Evolutionary conservation across 2,329 filamentous ascomycete genomes (phyloP).

Genomic region (Penicillium aurantiogriseum): DNA sequence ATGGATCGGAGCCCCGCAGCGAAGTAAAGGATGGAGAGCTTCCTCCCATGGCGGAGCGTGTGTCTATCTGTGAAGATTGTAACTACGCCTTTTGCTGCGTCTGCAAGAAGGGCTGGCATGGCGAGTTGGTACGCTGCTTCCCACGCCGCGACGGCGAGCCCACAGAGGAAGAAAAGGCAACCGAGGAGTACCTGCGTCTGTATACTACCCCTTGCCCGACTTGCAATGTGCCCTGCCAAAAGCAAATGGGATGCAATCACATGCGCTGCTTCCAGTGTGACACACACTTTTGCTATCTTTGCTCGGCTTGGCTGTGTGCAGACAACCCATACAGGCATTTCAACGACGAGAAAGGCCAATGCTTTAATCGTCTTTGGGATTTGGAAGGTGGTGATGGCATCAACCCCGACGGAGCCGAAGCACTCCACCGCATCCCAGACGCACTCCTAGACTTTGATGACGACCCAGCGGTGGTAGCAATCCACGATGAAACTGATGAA

Average conservation of each 20-base stretch:
- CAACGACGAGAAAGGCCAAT: slow-evolving; percentile 67
- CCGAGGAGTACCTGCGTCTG: slow-evolving; percentile 74
- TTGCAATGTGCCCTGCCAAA: slow-evolving; percentile 80
- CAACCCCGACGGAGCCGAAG: slow-evolving; percentile 44
- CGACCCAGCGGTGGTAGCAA: slow-evolving; percentile 10
- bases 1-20: slow-evolving; percentile 39
- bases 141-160: slow-evolving; percentile 66
- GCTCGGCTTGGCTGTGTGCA: slow-evolving; percentile 78
- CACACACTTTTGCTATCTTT: slow-evolving; percentile 94
- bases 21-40: slow-evolving; percentile 38
- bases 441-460: slow-evolving; percentile 40
- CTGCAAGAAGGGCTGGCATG: slow-evolving; percentile 86
- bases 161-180: slow-evolving; percentile 80
- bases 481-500: slow-evolving; percentile 20
- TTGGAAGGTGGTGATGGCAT: slow-evolving; percentile 72
- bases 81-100: slow-evolving; percentile 80
- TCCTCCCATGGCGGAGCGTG: slow-evolving; percentile 59
- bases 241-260: slow-evolving; percentile 92
- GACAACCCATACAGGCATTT: slow-evolving; percentile 86
- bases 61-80: slow-evolving; percentile 87
- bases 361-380: slow-evolving; percentile 88
- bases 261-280: slow-evolving; percentile 91
- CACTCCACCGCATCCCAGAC: slow-evolving; percentile 40
- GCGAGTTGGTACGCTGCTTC: slow-evolving; percentile 73
- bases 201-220: slow-evolving; percentile 89